Base-by-base conservation (phyloP, 1,284 basidiomycete genomes). In the Heterobasidion irregulare region DNA sequence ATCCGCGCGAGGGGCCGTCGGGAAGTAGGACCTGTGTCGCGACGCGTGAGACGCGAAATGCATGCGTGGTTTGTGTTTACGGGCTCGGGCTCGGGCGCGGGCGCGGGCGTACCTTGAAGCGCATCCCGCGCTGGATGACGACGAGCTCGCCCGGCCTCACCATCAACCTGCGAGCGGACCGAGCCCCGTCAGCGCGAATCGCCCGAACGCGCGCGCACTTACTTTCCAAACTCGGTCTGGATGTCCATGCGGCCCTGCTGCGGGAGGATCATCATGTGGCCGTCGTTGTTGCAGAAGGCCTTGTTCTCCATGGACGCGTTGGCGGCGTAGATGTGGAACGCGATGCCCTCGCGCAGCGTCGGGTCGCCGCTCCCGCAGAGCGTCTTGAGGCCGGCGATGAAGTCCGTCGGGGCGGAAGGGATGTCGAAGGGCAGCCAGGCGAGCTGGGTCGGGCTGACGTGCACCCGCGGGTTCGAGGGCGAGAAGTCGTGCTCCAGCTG, bases 221-320 rank as follows among this genome's bases (percentile, higher is more conserved):
- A 82, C 78, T 75, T 78, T 56, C 85, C 85, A 58, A 84, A 78
- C 68, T 89, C 85, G 5, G 85, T 87, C 66, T 83, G 82, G 53
- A 89, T 77, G 64, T 86, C 80, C 58, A 88, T 66, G 32, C 82
- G 73, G 9, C 84, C 84, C 62, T 79, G 75, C 64, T 84, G 79
- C 5, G 84, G 85, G 7, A 87, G 70, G 60, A 89, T 80, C 61
- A 87, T 67, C 69, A 86, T 77, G 67, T 87, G 84, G 4, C 85
- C 85, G 61, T 87, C 84, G 48, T 75, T 80, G 63, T 85, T 84
- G 64, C 79, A 78, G 66, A 86, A 83, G 9, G 84, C 83, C 60
- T 73, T 76, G 53, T 78, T 80, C 38, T 72, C 76, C 86, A 89
- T 89, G 9, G 79, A 80, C 48, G 73, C 65, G 64, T 82, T 84